phyloP scores from a whole-genome alignment of 2,329 filamentous ascomycete species.

The Ascochyta pisi region DNA sequence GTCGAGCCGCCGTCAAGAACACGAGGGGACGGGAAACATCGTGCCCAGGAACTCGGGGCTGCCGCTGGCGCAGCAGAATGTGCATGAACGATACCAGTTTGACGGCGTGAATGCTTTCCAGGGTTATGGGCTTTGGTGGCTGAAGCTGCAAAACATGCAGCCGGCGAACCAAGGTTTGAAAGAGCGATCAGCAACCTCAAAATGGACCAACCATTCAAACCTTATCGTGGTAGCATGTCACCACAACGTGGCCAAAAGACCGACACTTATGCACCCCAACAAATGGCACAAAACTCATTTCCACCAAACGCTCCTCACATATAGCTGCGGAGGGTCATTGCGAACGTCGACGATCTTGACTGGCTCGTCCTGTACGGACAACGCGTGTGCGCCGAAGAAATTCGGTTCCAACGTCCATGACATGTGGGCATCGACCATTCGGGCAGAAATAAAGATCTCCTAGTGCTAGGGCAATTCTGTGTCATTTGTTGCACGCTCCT shows the following conservation, averaged over 20 bases:
- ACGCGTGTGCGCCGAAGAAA: neutral
- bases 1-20: constrained; percentile 15
- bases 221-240: neutral
- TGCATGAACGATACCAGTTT: neutral
- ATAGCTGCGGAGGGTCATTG: constrained; percentile 2
- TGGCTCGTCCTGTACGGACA: neutral
- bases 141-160: constrained; percentile 3
- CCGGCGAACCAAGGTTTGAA: constrained; percentile 8
- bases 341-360: neutral
- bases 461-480: constrained; percentile 1
- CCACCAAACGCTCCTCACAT: neutral
- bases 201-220: neutral
- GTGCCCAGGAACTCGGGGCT: constrained; percentile 2
- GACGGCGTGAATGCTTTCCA: neutral
- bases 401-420: neutral
- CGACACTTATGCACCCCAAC: constrained; percentile 9
- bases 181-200: neutral
- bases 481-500: constrained; percentile 3
- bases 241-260: neutral
- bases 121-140: neutral
- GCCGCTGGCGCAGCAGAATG: neutral
- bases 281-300: constrained; percentile 6
- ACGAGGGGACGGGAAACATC: constrained; percentile 7
- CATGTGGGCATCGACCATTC: neutral
- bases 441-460: constrained; percentile 16